A percentile compares a stretch with the other conserved stretches of the same genome.
These are phyloP conservation scores for Didymella keratinophila DNA, from an alignment of 2,329 filamentous ascomycete species.

Conservation along the genomic window DNA sequence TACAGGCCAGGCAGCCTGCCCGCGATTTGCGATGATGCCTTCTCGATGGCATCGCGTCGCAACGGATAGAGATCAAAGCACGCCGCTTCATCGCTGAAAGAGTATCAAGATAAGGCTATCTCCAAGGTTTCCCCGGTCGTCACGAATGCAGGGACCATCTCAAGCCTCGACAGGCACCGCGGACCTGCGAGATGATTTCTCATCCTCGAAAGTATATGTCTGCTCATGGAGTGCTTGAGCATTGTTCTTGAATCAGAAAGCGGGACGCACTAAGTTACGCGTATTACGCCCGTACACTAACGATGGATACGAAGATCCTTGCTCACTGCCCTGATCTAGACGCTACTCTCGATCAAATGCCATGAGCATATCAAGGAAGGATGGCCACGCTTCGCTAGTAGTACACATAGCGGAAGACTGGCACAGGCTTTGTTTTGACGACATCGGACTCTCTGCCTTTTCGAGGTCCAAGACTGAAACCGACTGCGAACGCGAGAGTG, in stretches of 20 bases:
- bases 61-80: not conserved
- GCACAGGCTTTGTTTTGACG: not conserved
- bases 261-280: not conserved
- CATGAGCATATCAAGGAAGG: not conserved
- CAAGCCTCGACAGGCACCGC: not conserved
- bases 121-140: not conserved
- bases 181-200: not conserved
- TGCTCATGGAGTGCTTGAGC: not conserved
- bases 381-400: not conserved
- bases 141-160: not conserved
- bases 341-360: not conserved
- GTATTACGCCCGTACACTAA: slow-evolving; percentile 1
- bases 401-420: not conserved
- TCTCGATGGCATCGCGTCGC: not conserved
- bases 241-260: not conserved
- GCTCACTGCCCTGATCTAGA: not conserved
- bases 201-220: not conserved
- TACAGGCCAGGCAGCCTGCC: not conserved
- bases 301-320: not conserved
- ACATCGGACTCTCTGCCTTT: not conserved
- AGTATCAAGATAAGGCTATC: not conserved
- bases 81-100: not conserved
- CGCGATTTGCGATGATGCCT: not conserved
- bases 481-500: not conserved
- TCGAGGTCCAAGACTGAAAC: not conserved